Percentiles rank a stretch among this genome's conserved stretches.
Evolutionary conservation across 2,329 filamentous ascomycete genomes (phyloP).

Genomic region (Conoideocrella luteorostrata): DNA sequence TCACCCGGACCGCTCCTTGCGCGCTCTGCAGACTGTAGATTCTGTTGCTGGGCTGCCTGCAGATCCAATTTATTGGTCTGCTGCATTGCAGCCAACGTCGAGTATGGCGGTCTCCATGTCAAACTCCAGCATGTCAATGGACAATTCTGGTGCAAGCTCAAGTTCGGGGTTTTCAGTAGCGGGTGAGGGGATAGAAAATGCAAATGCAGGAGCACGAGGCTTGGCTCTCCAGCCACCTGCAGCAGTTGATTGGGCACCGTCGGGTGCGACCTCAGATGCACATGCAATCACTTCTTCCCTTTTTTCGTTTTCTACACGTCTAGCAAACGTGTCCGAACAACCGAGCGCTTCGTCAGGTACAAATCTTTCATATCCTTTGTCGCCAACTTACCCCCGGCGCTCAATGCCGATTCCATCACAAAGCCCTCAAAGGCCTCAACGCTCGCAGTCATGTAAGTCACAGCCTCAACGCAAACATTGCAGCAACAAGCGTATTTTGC

Average conservation of each 20-base stretch:
- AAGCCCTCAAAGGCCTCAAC: slow-evolving; percentile 1
- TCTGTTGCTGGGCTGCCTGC: neutral
- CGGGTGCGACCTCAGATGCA: slow-evolving; percentile 14
- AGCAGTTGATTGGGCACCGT: slow-evolving; percentile 8
- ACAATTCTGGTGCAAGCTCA: neutral
- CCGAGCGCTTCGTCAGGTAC: slow-evolving; percentile 12
- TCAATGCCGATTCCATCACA: slow-evolving; percentile 4
- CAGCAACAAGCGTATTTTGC: neutral
- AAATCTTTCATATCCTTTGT: slow-evolving; percentile 12
- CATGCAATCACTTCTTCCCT: slow-evolving; percentile 13
- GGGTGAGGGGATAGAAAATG: neutral
- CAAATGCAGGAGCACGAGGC: neutral
- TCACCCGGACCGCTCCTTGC: slow-evolving; percentile 7
- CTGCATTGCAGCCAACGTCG: neutral
- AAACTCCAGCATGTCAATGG: neutral
- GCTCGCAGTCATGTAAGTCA: slow-evolving; percentile 7
- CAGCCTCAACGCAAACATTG: neutral
- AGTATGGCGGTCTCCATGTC: neutral
- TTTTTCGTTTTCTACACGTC: slow-evolving; percentile 13
- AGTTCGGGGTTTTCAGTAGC: neutral
- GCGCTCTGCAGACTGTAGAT: slow-evolving; percentile 1
- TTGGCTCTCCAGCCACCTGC: slow-evolving; percentile 3
- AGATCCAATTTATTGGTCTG: neutral
- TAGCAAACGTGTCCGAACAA: slow-evolving; percentile 14
- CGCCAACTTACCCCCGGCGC: slow-evolving; percentile 7